Evolutionary conservation across 495 filamentous ascomycete species (phyloP).

Genomic region (Mytilinidion resinicola): DNA sequence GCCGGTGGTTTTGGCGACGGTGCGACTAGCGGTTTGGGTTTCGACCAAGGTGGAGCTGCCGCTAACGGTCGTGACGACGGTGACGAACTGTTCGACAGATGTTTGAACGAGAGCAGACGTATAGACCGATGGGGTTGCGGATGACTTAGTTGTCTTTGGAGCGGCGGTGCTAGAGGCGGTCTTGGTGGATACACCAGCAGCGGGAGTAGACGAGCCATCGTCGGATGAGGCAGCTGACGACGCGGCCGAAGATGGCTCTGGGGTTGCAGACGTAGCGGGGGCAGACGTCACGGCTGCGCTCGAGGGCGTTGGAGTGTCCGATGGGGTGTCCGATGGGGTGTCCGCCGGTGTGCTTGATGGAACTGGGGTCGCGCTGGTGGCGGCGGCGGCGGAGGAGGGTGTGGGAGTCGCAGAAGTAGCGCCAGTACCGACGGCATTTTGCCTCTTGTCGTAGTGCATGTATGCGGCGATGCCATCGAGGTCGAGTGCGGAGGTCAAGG

Average conservation of each 20-base stretch:
- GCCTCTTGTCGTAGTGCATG: conserved; percentile 18
- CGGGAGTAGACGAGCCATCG: not conserved
- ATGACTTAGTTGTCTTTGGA: not conserved
- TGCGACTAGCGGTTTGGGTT: conserved; percentile 21
- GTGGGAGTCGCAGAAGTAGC: not conserved
- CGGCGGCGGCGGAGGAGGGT: not conserved
- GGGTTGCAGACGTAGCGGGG: conserved; percentile 7
- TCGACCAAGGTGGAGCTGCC: conserved; percentile 24
- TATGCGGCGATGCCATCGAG: conserved; percentile 23
- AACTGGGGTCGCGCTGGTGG: not conserved
- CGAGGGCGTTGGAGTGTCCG: not conserved
- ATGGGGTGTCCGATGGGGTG: not conserved
- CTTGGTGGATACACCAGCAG: not conserved
- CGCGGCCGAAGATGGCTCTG: conserved; percentile 8
- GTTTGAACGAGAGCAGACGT: conserved; percentile 33
- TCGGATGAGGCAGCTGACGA: not conserved
- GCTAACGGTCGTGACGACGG: conserved; percentile 30
- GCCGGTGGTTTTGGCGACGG: conserved; percentile 35
- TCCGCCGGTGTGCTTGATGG: not conserved
- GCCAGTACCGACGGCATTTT: conserved; percentile 18
- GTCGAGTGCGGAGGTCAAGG: conserved; percentile 19
- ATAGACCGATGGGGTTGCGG: conserved; percentile 20
- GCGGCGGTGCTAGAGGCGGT: conserved; percentile 1
- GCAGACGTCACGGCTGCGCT: not conserved
- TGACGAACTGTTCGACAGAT: conserved; percentile 28